phyloP scores from a whole-genome alignment of 306 rosid species.

The Lathyrus sativus region DNA sequence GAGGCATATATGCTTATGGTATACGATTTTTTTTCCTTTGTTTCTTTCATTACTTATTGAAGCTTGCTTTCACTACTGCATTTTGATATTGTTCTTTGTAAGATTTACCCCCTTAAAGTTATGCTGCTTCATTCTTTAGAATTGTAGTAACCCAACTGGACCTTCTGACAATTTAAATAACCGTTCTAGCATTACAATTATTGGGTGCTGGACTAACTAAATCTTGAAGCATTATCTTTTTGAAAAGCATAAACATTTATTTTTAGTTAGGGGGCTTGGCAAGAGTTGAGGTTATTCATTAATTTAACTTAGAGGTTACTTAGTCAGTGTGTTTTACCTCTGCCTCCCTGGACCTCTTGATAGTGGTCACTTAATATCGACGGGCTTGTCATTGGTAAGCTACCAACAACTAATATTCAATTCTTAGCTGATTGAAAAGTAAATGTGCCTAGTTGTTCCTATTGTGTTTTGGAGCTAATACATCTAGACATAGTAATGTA shows the following conservation, averaged over 20 bases:
- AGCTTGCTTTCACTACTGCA: not conserved
- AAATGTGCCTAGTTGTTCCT: not conserved
- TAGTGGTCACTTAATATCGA: not conserved
- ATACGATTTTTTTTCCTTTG: slow-evolving; percentile 11
- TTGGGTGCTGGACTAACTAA: slow-evolving; percentile 4
- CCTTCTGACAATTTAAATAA: not conserved
- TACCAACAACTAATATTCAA: not conserved
- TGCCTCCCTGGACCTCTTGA: no score
- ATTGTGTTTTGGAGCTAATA: slow-evolving; percentile 2
- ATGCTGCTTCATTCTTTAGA: not conserved
- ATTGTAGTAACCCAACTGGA: not conserved
- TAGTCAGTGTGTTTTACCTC: not conserved
- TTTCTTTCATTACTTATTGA: not conserved
- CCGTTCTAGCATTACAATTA: not conserved
- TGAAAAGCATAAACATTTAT: not conserved
- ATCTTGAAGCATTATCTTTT: not conserved
- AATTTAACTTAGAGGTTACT: no score
- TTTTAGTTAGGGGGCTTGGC: not conserved
- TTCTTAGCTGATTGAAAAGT: not conserved
- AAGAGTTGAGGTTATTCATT: not conserved
- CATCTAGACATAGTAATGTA: not conserved
- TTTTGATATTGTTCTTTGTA: slow-evolving; percentile 9
- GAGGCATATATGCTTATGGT: slow-evolving; percentile 98
- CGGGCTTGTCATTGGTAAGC: not conserved
- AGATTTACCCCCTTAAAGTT: not conserved